Evolutionary conservation across 2,329 filamentous ascomycete genomes (phyloP).

Genomic region (Blastomyces parvus): DNA sequence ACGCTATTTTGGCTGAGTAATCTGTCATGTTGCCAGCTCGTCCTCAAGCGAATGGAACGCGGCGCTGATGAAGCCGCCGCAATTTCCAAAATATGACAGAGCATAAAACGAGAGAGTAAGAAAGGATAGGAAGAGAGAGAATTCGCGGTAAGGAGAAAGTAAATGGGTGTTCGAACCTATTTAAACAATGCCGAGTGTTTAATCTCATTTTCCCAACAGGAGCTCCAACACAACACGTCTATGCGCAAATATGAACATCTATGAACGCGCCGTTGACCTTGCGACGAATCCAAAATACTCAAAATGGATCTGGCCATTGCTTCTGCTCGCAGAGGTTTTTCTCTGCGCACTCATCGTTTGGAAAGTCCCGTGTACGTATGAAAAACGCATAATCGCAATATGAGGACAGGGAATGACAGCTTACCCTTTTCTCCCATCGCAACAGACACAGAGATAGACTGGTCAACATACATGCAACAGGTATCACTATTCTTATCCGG

Average conservation of each 20-base stretch:
- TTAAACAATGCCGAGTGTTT: no score
- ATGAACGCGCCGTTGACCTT: slow-evolving; percentile 30
- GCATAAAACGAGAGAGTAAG: no score
- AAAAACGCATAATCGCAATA: neutral
- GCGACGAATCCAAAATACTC: slow-evolving; percentile 48
- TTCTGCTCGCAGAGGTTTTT: slow-evolving; percentile 60
- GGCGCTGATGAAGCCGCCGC: no score
- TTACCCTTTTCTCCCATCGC: slow-evolving; percentile 17
- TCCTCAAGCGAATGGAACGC: no score
- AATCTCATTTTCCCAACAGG: no score
- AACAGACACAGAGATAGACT: slow-evolving; percentile 93
- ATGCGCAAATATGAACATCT: slow-evolving; percentile 14
- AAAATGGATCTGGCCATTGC: slow-evolving; percentile 54
- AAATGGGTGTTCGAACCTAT: no score
- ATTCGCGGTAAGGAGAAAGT: no score
- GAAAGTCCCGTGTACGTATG: slow-evolving; percentile 69
- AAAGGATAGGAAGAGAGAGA: no score
- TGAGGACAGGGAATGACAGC: neutral
- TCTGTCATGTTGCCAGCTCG: no score
- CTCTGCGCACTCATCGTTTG: slow-evolving; percentile 67
- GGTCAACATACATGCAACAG: slow-evolving; percentile 95
- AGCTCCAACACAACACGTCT: neutral
- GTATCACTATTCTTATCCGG: slow-evolving; percentile 68
- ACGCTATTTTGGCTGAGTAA: no score
- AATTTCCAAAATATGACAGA: no score